Evolutionary conservation across 2,329 filamentous ascomycete species (phyloP).

Genomic region (Rhinocladiella similis): DNA sequence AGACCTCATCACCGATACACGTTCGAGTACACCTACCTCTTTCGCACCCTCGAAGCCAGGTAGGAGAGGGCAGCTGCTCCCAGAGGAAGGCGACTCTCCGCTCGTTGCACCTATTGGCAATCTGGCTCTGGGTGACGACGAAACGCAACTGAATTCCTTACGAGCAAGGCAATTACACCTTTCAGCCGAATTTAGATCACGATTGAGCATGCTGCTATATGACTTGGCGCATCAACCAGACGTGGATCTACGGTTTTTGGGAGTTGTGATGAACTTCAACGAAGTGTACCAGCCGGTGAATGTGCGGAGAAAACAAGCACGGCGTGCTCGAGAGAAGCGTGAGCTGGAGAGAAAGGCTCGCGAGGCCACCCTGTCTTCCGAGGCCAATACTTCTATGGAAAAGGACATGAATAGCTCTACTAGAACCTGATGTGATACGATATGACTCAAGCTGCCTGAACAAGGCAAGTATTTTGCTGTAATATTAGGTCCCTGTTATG

Average conservation of each 20-base stretch:
- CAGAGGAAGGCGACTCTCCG: slow-evolving; percentile 26
- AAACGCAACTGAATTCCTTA: slow-evolving; percentile 72
- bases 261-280: slow-evolving; percentile 99
- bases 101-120: slow-evolving; percentile 6
- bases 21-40: slow-evolving; percentile 30
- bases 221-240: slow-evolving; percentile 93
- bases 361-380: slow-evolving; percentile 17
- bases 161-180: slow-evolving; percentile 72
- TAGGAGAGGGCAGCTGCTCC: slow-evolving; percentile 9
- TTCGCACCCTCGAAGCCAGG: slow-evolving; percentile 5
- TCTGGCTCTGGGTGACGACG: slow-evolving; percentile 38
- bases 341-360: slow-evolving; percentile 21
- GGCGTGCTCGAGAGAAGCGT: slow-evolving; percentile 30
- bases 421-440: neutral
- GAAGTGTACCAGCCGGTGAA: slow-evolving; percentile 84
- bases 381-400: slow-evolving; percentile 20
- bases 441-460: neutral
- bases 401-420: slow-evolving; percentile 22
- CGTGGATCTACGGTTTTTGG: slow-evolving; percentile 91
- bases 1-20: slow-evolving; percentile 39
- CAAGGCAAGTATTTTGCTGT: neutral
- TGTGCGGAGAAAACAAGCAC: slow-evolving; percentile 53
- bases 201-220: slow-evolving; percentile 78
- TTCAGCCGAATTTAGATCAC: slow-evolving; percentile 71
- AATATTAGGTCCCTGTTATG: too few relatives aligned